Evolutionary conservation across 768 basidiomycete genomes (phyloP).

Genomic region (Leccinum imitatum): DNA sequence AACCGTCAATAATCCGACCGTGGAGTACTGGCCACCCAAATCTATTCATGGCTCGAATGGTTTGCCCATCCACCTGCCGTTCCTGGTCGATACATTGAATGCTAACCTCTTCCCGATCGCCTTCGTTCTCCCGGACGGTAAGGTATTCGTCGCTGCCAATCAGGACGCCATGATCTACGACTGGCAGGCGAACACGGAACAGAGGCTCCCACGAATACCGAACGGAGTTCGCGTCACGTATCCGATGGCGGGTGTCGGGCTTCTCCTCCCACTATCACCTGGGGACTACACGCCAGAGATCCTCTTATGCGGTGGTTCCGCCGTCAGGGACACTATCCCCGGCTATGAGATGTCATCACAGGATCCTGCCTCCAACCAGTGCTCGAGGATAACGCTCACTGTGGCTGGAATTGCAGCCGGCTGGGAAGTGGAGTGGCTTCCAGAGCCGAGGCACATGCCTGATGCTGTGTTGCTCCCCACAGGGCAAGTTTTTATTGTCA

Average conservation of each 20-base stretch:
- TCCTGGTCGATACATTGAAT: slow-evolving; percentile 69
- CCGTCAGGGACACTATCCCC: slow-evolving; percentile 56
- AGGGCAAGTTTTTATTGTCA: slow-evolving; percentile 71
- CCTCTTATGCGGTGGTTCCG: slow-evolving; percentile 76
- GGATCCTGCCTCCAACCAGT: slow-evolving; percentile 71
- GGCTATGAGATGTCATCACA: slow-evolving; percentile 68
- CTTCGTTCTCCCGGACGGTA: slow-evolving; percentile 68
- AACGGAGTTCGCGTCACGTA: slow-evolving; percentile 82
- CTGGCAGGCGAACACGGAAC: slow-evolving; percentile 64
- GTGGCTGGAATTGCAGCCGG: slow-evolving; percentile 61
- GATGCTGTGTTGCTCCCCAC: slow-evolving; percentile 82
- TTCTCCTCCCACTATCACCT: slow-evolving; percentile 71
- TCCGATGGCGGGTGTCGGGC: slow-evolving; percentile 73
- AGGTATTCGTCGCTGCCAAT: slow-evolving; percentile 75
- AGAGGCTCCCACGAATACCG: slow-evolving; percentile 62
- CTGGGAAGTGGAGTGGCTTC: slow-evolving; percentile 78
- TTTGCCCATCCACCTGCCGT: slow-evolving; percentile 59
- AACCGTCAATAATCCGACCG: slow-evolving; percentile 77
- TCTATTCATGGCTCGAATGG: slow-evolving; percentile 65
- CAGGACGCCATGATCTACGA: slow-evolving; percentile 78
- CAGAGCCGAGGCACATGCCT: slow-evolving; percentile 70
- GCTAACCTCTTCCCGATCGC: slow-evolving; percentile 84
- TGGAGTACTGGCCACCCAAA: slow-evolving; percentile 85
- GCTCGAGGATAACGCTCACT: slow-evolving; percentile 66
- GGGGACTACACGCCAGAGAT: slow-evolving; percentile 68